Conservation (phyloP, 23 red algal species). For the Gracilariopsis chorda region DNA sequence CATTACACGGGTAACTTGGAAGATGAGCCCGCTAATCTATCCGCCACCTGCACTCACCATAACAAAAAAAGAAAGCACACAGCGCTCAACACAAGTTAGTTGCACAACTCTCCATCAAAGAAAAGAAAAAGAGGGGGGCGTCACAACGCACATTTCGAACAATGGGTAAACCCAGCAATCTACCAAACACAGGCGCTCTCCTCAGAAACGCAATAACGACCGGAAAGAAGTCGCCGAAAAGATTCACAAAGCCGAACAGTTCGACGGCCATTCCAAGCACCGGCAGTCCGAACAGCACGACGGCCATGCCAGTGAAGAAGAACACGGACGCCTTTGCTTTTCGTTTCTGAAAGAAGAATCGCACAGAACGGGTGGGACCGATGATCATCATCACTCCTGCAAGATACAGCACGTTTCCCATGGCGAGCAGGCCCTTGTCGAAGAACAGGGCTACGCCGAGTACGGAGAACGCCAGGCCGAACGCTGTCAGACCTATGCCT, state of each 20-base stretch:
- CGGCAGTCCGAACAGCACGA: slow-evolving; percentile 91
- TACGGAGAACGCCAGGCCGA: slow-evolving; percentile 76
- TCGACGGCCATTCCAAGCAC: slow-evolving; percentile 82
- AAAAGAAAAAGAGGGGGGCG: background rate
- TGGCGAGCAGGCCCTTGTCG: slow-evolving; percentile 85
- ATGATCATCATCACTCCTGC: slow-evolving; percentile 87
- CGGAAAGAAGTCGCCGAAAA: slow-evolving; percentile 93
- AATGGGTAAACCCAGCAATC: slow-evolving; percentile 53
- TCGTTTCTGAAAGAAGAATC: slow-evolving; percentile 91
- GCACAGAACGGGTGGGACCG: slow-evolving; percentile 83
- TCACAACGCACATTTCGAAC: slow-evolving; percentile 54
- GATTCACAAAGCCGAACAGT: slow-evolving; percentile 74
- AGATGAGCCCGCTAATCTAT: slow-evolving; percentile 14
- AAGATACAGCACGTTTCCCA: slow-evolving; percentile 90
- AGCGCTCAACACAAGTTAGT: background rate
- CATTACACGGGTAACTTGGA: slow-evolving; percentile 24
- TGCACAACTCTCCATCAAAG: background rate
- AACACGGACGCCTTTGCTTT: slow-evolving; percentile 69
- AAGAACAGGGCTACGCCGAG: slow-evolving; percentile 92
- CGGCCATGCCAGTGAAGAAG: slow-evolving; percentile 89
- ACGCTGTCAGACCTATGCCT: slow-evolving; percentile 91
- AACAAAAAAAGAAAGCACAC: background rate
- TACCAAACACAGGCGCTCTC: slow-evolving; percentile 68
- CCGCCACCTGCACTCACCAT: background rate
- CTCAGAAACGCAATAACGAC: slow-evolving; percentile 80